These are phyloP conservation scores for Phialophora tarda DNA, from an alignment of 2,329 filamentous ascomycete genomes.

Conservation along the genomic window DNA sequence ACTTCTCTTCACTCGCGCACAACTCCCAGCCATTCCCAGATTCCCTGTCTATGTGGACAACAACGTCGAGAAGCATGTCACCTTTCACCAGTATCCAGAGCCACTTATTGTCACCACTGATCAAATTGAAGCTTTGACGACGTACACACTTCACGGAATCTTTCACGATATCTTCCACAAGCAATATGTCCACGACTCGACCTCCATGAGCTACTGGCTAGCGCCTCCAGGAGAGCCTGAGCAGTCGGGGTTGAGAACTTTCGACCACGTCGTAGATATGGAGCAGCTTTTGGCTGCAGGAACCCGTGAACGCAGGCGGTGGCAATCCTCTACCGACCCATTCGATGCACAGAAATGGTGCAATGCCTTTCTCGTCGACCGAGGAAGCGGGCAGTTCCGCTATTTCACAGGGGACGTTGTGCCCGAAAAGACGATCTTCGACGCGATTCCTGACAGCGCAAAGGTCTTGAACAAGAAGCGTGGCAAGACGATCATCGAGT, in stretches of 20 bases:
- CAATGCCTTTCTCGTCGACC: constrained; percentile 62
- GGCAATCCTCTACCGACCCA: constrained; percentile 44
- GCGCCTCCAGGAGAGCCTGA: constrained; percentile 59
- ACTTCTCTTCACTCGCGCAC: constrained; percentile 70
- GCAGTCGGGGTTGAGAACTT: background rate
- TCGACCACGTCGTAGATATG: constrained; percentile 32
- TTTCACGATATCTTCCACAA: constrained; percentile 93
- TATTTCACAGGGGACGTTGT: constrained; percentile 59
- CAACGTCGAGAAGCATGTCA: constrained; percentile 64
- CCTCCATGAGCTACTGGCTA: constrained; percentile 81
- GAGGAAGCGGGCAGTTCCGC: constrained; percentile 62
- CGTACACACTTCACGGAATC: constrained; percentile 71
- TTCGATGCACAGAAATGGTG: constrained; percentile 50
- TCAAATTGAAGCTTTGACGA: constrained; percentile 63
- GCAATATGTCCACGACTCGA: constrained; percentile 67
- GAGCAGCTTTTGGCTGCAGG: constrained; percentile 44
- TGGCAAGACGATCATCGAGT: constrained; percentile 76
- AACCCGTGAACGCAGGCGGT: constrained; percentile 50
- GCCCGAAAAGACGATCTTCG: constrained; percentile 64
- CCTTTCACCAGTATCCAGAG: constrained; percentile 53
- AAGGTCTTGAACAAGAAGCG: constrained; percentile 44
- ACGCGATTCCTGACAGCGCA: constrained; percentile 65
- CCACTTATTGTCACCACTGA: constrained; percentile 54
- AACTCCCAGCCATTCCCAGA: constrained; percentile 66
- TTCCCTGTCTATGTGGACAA: constrained; percentile 76